Conservation (phyloP, 352 stramenopile species). For the Pythium oligandrum region DNA sequence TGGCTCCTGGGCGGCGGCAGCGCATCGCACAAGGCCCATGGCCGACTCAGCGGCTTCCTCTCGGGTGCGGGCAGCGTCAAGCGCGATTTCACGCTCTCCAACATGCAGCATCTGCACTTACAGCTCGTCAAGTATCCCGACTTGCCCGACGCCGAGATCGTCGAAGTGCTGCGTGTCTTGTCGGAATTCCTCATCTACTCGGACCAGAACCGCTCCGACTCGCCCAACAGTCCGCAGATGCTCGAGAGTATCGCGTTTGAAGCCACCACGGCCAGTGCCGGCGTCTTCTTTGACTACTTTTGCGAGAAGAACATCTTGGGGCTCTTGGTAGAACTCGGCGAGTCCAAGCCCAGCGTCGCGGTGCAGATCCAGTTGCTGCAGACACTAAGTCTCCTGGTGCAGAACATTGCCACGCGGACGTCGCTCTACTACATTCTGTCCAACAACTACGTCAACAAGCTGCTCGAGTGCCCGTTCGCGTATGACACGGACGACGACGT, state of each 20-base stretch:
- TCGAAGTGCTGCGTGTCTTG: constrained; percentile 77
- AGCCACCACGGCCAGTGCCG: constrained; percentile 23
- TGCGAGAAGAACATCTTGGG: constrained; percentile 95
- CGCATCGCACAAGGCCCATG: not conserved
- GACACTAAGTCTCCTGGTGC: constrained; percentile 90
- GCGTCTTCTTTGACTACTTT: constrained; percentile 94
- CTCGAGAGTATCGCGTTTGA: constrained; percentile 12
- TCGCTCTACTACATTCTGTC: constrained; percentile 94
- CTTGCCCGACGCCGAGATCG: constrained; percentile 67
- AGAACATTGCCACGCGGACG: constrained; percentile 86
- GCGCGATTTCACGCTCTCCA: constrained; percentile 44
- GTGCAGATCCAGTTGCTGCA: constrained; percentile 92
- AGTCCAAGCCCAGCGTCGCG: constrained; percentile 36
- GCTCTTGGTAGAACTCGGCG: constrained; percentile 85
- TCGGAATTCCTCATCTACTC: constrained; percentile 88
- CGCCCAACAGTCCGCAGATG: constrained; percentile 6
- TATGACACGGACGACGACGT: constrained; percentile 76
- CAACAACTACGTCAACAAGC: constrained; percentile 94
- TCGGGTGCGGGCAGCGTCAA: constrained; percentile 3
- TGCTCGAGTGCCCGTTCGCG: constrained; percentile 81
- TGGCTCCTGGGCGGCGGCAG: constrained; percentile 31
- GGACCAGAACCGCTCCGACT: constrained; percentile 63
- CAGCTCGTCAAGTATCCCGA: constrained; percentile 52
- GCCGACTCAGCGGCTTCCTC: constrained; percentile 18
- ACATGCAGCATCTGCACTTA: constrained; percentile 71